phyloP scores from a whole-genome alignment of 257 asterid species.

The Linaria vulgaris region DNA sequence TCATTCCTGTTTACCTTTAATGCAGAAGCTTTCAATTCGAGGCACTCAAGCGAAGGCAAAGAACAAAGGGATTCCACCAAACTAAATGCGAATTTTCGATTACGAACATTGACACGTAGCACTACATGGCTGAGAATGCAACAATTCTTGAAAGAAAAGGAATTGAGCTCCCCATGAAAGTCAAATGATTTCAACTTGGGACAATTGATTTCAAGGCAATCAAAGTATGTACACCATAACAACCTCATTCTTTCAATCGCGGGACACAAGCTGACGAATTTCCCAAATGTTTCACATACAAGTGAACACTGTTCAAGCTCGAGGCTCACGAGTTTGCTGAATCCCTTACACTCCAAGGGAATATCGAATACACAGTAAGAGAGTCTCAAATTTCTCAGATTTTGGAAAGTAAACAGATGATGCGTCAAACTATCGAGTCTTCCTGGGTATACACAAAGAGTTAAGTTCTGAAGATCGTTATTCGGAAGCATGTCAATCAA shows the following conservation, averaged over 20 bases:
- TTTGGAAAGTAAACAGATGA: constrained; percentile 37
- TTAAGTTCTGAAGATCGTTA: constrained; percentile 45
- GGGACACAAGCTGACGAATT: constrained; percentile 45
- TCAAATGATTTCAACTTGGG: constrained; percentile 46
- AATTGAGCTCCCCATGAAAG: constrained; percentile 45
- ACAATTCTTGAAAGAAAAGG: constrained; percentile 46
- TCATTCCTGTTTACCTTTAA: constrained; percentile 40
- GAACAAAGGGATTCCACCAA: constrained; percentile 45
- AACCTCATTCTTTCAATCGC: constrained; percentile 47
- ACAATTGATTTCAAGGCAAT: constrained; percentile 40
- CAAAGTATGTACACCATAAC: constrained; percentile 44
- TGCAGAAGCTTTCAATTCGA: constrained; percentile 45
- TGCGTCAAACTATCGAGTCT: constrained; percentile 43
- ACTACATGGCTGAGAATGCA: constrained; percentile 39
- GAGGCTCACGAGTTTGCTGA: constrained; percentile 42
- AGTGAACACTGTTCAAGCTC: constrained; percentile 41
- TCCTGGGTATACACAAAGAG: constrained; percentile 45
- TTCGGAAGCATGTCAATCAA: constrained; percentile 46
- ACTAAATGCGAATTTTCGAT: constrained; percentile 38
- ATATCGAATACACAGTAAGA: constrained; percentile 46
- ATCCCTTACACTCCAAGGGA: constrained; percentile 41
- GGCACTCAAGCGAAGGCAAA: constrained; percentile 47
- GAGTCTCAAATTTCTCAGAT: constrained; percentile 46
- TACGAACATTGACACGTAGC: constrained; percentile 33
- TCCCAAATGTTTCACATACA: constrained; percentile 28